Conservation (phyloP, 1,284 basidiomycete genomes). For the Ustilago bromivora region DNA sequence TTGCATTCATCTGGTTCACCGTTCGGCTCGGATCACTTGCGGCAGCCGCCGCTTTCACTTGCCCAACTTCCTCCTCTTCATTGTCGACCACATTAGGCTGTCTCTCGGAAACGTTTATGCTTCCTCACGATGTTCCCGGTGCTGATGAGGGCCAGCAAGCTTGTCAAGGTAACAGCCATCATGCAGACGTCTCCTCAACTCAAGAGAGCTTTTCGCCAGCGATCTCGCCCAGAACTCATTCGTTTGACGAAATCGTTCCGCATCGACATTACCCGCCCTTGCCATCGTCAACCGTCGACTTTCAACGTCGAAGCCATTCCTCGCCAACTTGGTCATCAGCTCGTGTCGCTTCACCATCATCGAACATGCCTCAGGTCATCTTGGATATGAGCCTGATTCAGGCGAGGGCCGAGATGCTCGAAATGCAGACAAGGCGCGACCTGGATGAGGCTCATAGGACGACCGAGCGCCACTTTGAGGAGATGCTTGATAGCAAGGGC, state of each 20-base stretch:
- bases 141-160: background rate
- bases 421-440: constrained; percentile 25
- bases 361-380: constrained; percentile 9
- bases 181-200: background rate
- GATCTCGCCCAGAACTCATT: constrained; percentile 3
- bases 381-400: constrained; percentile 35
- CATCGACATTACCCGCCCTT: constrained; percentile 10
- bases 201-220: constrained; percentile 3
- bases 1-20: background rate
- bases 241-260: constrained; percentile 4
- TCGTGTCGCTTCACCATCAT: background rate
- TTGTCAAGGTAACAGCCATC: background rate
- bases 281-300: background rate
- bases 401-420: constrained; percentile 33
- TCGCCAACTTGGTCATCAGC: constrained; percentile 4
- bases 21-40: background rate
- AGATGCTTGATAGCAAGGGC: constrained; percentile 30
- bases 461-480: constrained; percentile 26
- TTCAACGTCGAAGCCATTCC: constrained; percentile 4
- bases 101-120: background rate
- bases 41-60: background rate
- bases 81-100: background rate
- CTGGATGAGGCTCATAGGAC: constrained; percentile 16
- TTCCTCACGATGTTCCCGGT: background rate
- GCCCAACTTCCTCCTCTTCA: background rate